Evolutionary conservation across 768 basidiomycete species (phyloP).

Genomic region (Boletus reticulatus): DNA sequence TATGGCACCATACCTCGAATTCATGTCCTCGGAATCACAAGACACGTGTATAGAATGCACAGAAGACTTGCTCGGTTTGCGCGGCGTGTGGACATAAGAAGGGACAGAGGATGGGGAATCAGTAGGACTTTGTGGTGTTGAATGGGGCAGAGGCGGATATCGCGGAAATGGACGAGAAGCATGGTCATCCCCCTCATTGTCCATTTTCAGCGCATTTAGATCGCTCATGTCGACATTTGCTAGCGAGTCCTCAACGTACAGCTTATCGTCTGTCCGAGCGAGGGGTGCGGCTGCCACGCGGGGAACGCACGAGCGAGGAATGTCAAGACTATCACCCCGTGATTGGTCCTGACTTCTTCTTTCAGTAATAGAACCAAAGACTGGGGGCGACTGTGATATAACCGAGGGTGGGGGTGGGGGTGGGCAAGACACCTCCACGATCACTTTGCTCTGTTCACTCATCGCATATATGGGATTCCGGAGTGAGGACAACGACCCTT

Average conservation of each 20-base stretch:
- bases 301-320: slow-evolving; percentile 18
- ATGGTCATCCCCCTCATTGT: slow-evolving; percentile 26
- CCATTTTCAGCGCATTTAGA: slow-evolving; percentile 28
- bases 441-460: slow-evolving; percentile 10
- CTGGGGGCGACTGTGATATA: neutral
- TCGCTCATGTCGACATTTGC: slow-evolving; percentile 32
- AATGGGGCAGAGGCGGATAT: slow-evolving; percentile 24
- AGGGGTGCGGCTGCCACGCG: slow-evolving; percentile 7
- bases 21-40: slow-evolving; percentile 5
- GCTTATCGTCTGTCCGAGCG: slow-evolving; percentile 1
- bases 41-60: slow-evolving; percentile 9
- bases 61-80: slow-evolving; percentile 22
- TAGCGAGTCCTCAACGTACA: slow-evolving; percentile 23
- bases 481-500: slow-evolving; percentile 29
- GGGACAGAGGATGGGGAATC: slow-evolving; percentile 6
- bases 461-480: slow-evolving; percentile 20
- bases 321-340: slow-evolving; percentile 19
- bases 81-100: slow-evolving; percentile 22
- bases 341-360: slow-evolving; percentile 6
- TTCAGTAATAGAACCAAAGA: slow-evolving; percentile 6
- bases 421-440: slow-evolving; percentile 16
- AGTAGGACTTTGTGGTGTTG: slow-evolving; percentile 5
- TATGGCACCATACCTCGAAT: slow-evolving; percentile 16
- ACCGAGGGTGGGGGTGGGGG: neutral
- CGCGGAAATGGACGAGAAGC: slow-evolving; percentile 26